phyloP scores from a whole-genome alignment of 257 asterid genomes.

The Solanum arcanum region DNA sequence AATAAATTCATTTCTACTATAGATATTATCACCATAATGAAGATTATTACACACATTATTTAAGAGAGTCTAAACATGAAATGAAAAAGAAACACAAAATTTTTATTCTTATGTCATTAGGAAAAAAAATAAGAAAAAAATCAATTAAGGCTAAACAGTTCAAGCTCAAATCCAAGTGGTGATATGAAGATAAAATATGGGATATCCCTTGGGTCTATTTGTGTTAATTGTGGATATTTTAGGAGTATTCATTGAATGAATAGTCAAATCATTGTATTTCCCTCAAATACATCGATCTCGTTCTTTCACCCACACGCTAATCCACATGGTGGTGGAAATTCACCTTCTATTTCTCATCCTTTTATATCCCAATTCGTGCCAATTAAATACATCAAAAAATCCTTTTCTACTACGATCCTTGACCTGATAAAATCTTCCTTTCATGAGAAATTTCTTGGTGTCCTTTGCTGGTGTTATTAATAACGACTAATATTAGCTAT shows the following conservation, averaged over 20 bases:
- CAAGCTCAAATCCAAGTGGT: not conserved
- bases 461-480: not conserved
- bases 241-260: not conserved
- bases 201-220: not conserved
- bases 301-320: not conserved
- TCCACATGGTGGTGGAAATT: not conserved
- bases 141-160: not conserved
- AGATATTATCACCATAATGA: not conserved
- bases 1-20: too few species aligned
- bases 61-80: not conserved
- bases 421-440: not conserved
- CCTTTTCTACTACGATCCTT: not conserved
- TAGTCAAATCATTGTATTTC: not conserved
- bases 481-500: not conserved
- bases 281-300: not conserved
- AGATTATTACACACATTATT: not conserved
- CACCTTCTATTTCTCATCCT: too few species aligned
- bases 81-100: not conserved
- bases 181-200: not conserved
- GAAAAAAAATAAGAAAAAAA: too few species aligned
- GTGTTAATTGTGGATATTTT: not conserved
- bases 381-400: not conserved
- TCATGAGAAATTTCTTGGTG: not conserved
- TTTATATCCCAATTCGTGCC: not conserved
- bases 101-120: not conserved